Conservation (phyloP, 371 early-diverging fungal genomes). For the Rhizomucor miehei region DNA sequence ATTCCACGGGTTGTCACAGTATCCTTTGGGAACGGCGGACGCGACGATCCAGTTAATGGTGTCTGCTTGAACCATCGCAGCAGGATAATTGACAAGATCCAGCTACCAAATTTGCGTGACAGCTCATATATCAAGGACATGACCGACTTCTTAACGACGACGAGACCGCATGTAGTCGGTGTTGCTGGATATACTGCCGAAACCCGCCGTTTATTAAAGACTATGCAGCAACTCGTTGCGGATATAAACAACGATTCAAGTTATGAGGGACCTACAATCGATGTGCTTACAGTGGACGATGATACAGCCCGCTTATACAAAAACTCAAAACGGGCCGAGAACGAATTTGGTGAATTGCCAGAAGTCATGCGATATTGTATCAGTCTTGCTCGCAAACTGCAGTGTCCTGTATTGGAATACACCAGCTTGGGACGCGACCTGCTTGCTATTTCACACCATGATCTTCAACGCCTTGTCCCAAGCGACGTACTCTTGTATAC, state of each 20-base stretch:
- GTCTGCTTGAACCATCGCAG: slow-evolving; percentile 81
- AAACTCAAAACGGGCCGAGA: slow-evolving; percentile 68
- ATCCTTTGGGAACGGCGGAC: slow-evolving; percentile 79
- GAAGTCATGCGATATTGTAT: slow-evolving; percentile 86
- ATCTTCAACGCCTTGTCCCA: slow-evolving; percentile 70
- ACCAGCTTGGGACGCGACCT: slow-evolving; percentile 78
- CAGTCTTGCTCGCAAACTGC: slow-evolving; percentile 79
- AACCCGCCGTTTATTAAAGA: slow-evolving; percentile 71
- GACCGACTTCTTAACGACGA: slow-evolving; percentile 56
- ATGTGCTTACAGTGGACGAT: slow-evolving; percentile 73
- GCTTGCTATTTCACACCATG: slow-evolving; percentile 68
- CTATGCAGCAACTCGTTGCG: slow-evolving; percentile 56
- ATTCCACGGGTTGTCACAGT: slow-evolving; percentile 82
- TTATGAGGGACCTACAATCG: slow-evolving; percentile 19
- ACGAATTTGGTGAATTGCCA: slow-evolving; percentile 69
- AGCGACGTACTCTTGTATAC: slow-evolving; percentile 62
- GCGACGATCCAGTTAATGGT: slow-evolving; percentile 66
- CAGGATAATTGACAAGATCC: slow-evolving; percentile 59
- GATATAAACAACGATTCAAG: slow-evolving; percentile 47
- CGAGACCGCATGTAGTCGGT: slow-evolving; percentile 77
- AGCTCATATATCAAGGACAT: slow-evolving; percentile 56
- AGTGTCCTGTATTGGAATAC: slow-evolving; percentile 85
- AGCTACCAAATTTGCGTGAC: slow-evolving; percentile 62
- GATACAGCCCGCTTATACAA: slow-evolving; percentile 86
- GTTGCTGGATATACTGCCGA: slow-evolving; percentile 78